phyloP scores from a whole-genome alignment of 352 stramenopile species.

The Phytophthora litchii region DNA sequence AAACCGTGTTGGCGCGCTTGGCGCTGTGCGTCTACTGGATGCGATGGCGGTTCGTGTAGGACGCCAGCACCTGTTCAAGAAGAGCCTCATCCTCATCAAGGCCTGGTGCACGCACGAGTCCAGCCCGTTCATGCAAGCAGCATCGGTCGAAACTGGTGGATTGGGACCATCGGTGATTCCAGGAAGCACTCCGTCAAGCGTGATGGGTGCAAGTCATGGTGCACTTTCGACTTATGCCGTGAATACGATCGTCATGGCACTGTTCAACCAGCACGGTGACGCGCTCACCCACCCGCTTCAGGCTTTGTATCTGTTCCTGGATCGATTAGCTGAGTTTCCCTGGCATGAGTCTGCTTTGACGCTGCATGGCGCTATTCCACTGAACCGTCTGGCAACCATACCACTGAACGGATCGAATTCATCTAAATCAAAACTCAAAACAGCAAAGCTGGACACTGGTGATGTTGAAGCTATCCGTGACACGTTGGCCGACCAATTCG shows the following conservation, averaged over 20 bases:
- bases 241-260: conserved; percentile 89
- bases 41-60: conserved; percentile 81
- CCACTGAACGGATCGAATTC: conserved; percentile 36
- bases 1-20: conserved; percentile 84
- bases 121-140: conserved; percentile 54
- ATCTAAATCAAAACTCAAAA: conserved; percentile 18
- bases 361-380: conserved; percentile 74
- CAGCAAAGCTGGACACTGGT: conserved; percentile 39
- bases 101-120: conserved; percentile 91
- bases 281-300: conserved; percentile 81
- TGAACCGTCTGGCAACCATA: conserved; percentile 54
- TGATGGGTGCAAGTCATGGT: conserved; percentile 82
- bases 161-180: conserved; percentile 14
- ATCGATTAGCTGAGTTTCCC: conserved; percentile 83
- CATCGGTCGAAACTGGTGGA: conserved; percentile 21
- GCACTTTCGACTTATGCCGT: conserved; percentile 87
- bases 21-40: conserved; percentile 84
- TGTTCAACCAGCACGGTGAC: conserved; percentile 86
- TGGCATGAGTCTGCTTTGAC: conserved; percentile 86
- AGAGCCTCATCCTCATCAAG: conserved; percentile 90
- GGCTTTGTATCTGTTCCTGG: conserved; percentile 85
- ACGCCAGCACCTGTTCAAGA: conserved; percentile 87
- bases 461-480: conserved; percentile 60
- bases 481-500: conserved; percentile 63
- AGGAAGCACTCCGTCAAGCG: conserved; percentile 44